Conservation (phyloP, 2,329 filamentous ascomycete genomes). For the Verticillium alfalfae region DNA sequence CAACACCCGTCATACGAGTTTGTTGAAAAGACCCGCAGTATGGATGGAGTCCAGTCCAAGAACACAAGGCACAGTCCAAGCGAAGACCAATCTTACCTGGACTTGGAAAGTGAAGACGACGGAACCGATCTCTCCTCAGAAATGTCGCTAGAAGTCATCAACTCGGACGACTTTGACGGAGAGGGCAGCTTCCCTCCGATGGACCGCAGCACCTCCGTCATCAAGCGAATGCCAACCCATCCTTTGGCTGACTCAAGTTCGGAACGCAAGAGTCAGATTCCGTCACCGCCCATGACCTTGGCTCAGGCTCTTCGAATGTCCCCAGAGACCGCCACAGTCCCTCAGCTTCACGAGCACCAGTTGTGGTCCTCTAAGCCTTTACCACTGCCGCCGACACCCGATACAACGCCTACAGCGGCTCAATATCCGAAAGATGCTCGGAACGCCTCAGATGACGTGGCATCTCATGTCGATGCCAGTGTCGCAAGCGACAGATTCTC, state of each 20-base stretch:
- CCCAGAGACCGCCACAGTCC: slow-evolving; percentile 28
- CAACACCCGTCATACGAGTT: slow-evolving; percentile 47
- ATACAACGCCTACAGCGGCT: slow-evolving; percentile 38
- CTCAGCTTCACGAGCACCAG: slow-evolving; percentile 33
- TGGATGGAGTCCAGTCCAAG: slow-evolving; percentile 33
- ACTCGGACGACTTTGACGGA: slow-evolving; percentile 20
- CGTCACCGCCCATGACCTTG: slow-evolving; percentile 42
- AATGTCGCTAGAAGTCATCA: slow-evolving; percentile 46
- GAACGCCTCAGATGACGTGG: slow-evolving; percentile 24
- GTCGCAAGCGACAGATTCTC: slow-evolving; percentile 20
- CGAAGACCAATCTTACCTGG: slow-evolving; percentile 31
- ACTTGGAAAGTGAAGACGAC: slow-evolving; percentile 41
- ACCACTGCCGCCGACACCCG: slow-evolving; percentile 38
- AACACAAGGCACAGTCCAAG: not conserved
- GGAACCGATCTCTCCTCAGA: slow-evolving; percentile 60
- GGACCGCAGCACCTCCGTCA: not conserved
- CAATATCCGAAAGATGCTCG: slow-evolving; percentile 24
- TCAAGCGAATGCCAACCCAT: slow-evolving; percentile 22
- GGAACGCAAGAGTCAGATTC: slow-evolving; percentile 8
- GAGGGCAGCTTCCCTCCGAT: slow-evolving; percentile 13
- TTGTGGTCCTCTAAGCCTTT: slow-evolving; percentile 38
- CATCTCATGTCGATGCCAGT: slow-evolving; percentile 28
- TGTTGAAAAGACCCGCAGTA: slow-evolving; percentile 46
- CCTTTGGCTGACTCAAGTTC: slow-evolving; percentile 19
- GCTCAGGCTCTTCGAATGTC: slow-evolving; percentile 39